Evolutionary conservation across 345 rosid genomes (phyloP).

Genomic region (Crucihimalaya himalaica): DNA sequence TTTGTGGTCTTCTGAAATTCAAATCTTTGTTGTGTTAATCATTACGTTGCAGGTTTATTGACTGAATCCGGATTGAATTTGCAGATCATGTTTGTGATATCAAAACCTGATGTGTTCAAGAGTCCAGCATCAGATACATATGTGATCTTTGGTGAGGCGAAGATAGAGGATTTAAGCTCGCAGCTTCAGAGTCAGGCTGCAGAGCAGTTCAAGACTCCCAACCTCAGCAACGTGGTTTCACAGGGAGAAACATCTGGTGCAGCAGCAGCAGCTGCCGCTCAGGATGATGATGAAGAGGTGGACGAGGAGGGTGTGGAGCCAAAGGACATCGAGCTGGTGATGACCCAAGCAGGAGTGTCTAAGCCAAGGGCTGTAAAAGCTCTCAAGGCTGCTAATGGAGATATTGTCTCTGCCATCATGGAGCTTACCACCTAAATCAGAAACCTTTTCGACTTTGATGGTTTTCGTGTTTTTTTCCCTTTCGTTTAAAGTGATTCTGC

Average conservation of each 20-base stretch:
- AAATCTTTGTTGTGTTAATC: background rate
- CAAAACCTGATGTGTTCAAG: slow-evolving; percentile 90
- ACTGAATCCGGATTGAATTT: slow-evolving; percentile 6
- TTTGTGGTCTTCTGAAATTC: slow-evolving; percentile 31
- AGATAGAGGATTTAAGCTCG: slow-evolving; percentile 88
- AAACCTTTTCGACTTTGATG: slow-evolving; percentile 17
- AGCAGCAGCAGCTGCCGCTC: slow-evolving; percentile 25
- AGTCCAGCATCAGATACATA: slow-evolving; percentile 85
- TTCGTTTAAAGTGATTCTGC: background rate
- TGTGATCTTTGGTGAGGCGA: slow-evolving; percentile 82
- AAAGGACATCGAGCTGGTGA: slow-evolving; percentile 82
- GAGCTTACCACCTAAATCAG: slow-evolving; percentile 67
- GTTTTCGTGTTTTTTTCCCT: background rate
- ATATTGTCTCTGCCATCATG: slow-evolving; percentile 88
- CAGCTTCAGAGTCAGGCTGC: slow-evolving; percentile 87
- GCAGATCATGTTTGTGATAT: slow-evolving; percentile 79
- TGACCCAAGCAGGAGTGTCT: slow-evolving; percentile 91
- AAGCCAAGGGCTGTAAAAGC: slow-evolving; percentile 74
- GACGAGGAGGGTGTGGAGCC: slow-evolving; percentile 89
- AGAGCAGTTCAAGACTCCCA: slow-evolving; percentile 80
- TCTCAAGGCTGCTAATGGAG: slow-evolving; percentile 73
- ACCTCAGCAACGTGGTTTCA: slow-evolving; percentile 55
- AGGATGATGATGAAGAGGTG: slow-evolving; percentile 75
- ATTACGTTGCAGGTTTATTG: background rate
- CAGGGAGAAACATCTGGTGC: slow-evolving; percentile 59